Conservation (phyloP, 192 early-diverging fungal genomes). For the Backusella circina region DNA sequence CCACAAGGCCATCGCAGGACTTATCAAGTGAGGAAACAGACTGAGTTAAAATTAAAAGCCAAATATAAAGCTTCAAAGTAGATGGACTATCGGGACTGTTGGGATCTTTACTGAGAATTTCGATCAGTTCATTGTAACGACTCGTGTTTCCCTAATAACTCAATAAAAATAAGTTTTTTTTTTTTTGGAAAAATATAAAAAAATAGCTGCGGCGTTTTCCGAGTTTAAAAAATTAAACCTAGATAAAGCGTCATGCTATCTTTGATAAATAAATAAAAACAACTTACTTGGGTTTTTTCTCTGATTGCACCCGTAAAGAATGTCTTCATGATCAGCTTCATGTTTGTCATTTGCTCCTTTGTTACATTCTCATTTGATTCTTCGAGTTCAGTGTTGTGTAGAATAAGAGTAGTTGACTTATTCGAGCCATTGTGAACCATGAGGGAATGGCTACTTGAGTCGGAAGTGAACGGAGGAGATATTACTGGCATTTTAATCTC, state of each 20-base stretch:
- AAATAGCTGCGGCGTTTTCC: not conserved
- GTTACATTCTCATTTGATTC: not conserved
- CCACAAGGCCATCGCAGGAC: conserved; percentile 47
- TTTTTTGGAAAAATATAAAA: not conserved
- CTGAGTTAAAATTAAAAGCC: conserved; percentile 45
- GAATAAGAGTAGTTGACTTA: not conserved
- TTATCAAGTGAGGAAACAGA: conserved; percentile 43
- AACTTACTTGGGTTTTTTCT: not conserved
- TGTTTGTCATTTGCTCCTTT: not conserved
- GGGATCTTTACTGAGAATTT: not conserved
- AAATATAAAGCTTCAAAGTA: conserved; percentile 33
- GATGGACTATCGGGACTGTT: not conserved
- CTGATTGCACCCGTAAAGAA: not conserved
- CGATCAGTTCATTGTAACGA: not conserved
- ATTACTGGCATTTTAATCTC: not conserved
- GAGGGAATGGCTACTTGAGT: not conserved
- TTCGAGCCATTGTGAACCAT: not conserved
- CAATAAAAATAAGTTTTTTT: not conserved
- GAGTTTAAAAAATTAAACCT: not conserved
- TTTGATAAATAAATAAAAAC: not conserved
- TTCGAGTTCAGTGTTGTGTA: not conserved
- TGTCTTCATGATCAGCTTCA: not conserved
- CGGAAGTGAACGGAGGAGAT: not conserved
- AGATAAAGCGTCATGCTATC: not conserved
- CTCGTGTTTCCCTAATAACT: not conserved